phyloP scores from a whole-genome alignment of 495 filamentous ascomycete genomes.

The Astrothelium subdiscretum region DNA sequence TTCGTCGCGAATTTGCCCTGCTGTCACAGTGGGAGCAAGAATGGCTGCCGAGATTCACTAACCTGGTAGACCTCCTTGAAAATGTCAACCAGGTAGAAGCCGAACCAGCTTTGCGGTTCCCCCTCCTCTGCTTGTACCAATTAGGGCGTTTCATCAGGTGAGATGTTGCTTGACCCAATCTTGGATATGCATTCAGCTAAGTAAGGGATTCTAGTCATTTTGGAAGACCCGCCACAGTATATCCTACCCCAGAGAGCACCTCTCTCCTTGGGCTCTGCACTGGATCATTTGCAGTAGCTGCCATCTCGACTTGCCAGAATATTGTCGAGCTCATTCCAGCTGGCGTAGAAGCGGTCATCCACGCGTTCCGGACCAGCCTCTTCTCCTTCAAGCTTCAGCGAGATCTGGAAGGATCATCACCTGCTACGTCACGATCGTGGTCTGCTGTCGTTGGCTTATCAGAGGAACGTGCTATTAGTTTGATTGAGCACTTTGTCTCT shows the following conservation, averaged over 20 bases:
- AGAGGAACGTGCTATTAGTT: neutral
- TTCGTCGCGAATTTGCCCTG: neutral
- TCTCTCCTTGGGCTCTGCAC: slow-evolving; percentile 6
- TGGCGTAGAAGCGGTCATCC: neutral
- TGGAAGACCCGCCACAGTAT: neutral
- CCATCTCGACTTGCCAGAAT: neutral
- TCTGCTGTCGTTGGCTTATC: neutral
- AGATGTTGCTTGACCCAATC: neutral
- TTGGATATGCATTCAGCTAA: neutral
- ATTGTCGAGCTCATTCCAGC: neutral
- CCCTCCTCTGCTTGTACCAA: slow-evolving; percentile 4
- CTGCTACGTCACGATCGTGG: neutral
- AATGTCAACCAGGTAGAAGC: neutral
- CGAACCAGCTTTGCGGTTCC: neutral
- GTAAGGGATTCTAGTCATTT: neutral
- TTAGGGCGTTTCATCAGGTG: slow-evolving; percentile 2
- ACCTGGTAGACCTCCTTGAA: slow-evolving; percentile 3
- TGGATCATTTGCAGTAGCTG: slow-evolving; percentile 4
- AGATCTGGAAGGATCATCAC: neutral
- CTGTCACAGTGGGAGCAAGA: slow-evolving; percentile 2
- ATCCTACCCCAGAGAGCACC: neutral
- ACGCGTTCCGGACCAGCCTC: neutral
- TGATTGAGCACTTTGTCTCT: neutral
- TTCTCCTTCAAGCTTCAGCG: neutral
- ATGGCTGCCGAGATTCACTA: neutral